phyloP scores from a whole-genome alignment of 371 early-diverging fungal genomes.

The Mucor lusitanicus region DNA sequence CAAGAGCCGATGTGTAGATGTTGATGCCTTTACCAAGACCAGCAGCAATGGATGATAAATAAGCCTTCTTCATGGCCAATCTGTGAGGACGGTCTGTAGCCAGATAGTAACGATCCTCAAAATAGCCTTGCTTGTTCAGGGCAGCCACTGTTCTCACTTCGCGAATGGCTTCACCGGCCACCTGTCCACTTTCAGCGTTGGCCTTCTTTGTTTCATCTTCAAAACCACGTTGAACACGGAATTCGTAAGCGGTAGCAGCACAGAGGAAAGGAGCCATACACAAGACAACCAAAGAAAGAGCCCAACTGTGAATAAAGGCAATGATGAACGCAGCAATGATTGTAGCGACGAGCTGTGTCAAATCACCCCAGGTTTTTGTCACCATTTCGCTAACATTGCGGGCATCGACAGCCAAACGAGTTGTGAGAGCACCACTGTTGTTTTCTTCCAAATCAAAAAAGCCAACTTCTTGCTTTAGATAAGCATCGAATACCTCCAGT shows the following conservation, averaged over 20 bases:
- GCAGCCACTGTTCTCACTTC: slow-evolving; percentile 81
- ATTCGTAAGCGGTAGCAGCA: slow-evolving; percentile 33
- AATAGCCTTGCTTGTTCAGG: slow-evolving; percentile 69
- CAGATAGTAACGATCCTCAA: slow-evolving; percentile 59
- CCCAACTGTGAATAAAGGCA: slow-evolving; percentile 49
- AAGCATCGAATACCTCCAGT: slow-evolving; percentile 48
- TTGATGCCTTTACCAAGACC: slow-evolving; percentile 64
- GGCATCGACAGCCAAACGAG: slow-evolving; percentile 82
- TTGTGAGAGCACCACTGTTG: slow-evolving; percentile 75
- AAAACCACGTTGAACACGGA: slow-evolving; percentile 35
- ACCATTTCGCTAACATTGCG: slow-evolving; percentile 62
- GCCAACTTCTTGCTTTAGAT: slow-evolving; percentile 79
- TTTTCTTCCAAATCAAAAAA: slow-evolving; percentile 84
- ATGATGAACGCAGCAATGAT: slow-evolving; percentile 26
- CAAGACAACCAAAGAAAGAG: slow-evolving; percentile 51
- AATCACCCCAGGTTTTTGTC: slow-evolving; percentile 60
- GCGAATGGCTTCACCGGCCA: slow-evolving; percentile 78
- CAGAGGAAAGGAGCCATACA: slow-evolving; percentile 45
- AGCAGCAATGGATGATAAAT: slow-evolving; percentile 61
- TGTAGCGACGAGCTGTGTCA: slow-evolving; percentile 49
- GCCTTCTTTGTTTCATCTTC: slow-evolving; percentile 48
- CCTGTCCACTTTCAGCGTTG: slow-evolving; percentile 64
- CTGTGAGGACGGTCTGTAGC: slow-evolving; percentile 67
- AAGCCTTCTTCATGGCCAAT: slow-evolving; percentile 57
- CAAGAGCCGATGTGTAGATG: slow-evolving; percentile 61